Base-by-base conservation (phyloP, 1,139 yeast genomes). In the Zygotorulaspora mrakii region DNA sequence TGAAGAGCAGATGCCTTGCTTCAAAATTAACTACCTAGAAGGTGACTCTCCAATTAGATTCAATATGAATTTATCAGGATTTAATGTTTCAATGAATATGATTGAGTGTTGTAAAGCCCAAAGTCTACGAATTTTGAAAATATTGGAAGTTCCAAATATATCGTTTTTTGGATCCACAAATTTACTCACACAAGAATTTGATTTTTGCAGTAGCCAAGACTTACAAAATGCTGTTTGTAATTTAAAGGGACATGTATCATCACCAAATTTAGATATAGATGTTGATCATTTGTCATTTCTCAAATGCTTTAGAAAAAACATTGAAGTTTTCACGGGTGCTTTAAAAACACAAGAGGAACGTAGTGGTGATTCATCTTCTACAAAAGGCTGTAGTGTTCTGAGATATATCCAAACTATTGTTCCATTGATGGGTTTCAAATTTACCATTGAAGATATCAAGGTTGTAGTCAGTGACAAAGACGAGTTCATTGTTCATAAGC, bases 131-230 rank as follows among this genome's bases (percentile, higher is more conserved):
- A 37, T 42, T 11, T 22, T 65, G 42, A 81, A 79, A 52, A 53
- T 79, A 5, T 52, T 77, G 17, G 74, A 69, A 34, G 54, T 77
- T 2, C 84, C 85, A 1, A 76, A 70, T 50, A 62, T 70, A 40
- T 70, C 77, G 24, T 49, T 75, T 22, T 76, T 77, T 12, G 69
- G 76, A 40, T 76, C 76, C 49, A 73, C 85, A 0, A 81, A 81
- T 47, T 45, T 74, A 11, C 62, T 73, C 8, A 69, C 61, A 39
- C 70, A 65, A 66, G 69, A 71, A 4, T 69, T 71, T 52, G 55
- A 65, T 47, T 57, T 66, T 48, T 65, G 66, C 2, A 54, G 68
- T 14, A 74, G 68, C 40, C 45, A 66, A 6, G 67, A 67, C 39
- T 57, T 71, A n/a, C 65, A 77, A 0, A 65, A 72, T 25, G 70